Evolutionary conservation across 139 green algal species (phyloP).

Genomic region (Chlamydomonas sp.): DNA sequence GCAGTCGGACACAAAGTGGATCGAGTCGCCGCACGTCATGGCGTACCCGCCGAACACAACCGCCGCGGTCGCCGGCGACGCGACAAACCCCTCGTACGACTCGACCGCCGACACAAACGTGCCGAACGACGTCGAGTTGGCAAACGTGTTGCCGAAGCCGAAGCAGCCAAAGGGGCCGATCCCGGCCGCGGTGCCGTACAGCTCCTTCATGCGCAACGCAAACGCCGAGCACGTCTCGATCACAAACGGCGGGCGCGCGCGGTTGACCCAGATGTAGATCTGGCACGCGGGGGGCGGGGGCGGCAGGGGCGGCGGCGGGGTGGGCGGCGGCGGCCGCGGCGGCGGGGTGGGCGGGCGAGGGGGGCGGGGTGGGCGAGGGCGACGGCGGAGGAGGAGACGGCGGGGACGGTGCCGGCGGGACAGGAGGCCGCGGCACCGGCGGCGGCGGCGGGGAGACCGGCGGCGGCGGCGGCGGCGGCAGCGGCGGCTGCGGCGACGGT

Average conservation of each 20-base stretch:
- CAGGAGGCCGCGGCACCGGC: background rate
- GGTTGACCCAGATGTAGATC: background rate
- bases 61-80: background rate
- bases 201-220: background rate
- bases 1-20: slow-evolving; percentile 3
- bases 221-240: background rate
- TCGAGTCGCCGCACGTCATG: background rate
- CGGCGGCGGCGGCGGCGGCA: background rate
- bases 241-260: background rate
- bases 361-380: background rate
- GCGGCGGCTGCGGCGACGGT: background rate
- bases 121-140: background rate
- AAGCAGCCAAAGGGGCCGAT: slow-evolving; percentile 1
- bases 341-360: background rate
- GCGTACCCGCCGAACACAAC: background rate
- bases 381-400: background rate
- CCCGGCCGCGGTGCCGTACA: background rate
- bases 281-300: background rate
- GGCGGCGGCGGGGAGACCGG: background rate
- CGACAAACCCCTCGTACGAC: background rate
- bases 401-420: background rate
- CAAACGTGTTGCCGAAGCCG: background rate
- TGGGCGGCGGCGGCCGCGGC: background rate
- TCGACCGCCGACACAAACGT: background rate
- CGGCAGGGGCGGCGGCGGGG: background rate